Evolutionary conservation across 2,329 filamentous ascomycete genomes (phyloP), one percentile per base, ranked within the genome.

Genomic region (Aspergillus quadricinctus): DNA sequence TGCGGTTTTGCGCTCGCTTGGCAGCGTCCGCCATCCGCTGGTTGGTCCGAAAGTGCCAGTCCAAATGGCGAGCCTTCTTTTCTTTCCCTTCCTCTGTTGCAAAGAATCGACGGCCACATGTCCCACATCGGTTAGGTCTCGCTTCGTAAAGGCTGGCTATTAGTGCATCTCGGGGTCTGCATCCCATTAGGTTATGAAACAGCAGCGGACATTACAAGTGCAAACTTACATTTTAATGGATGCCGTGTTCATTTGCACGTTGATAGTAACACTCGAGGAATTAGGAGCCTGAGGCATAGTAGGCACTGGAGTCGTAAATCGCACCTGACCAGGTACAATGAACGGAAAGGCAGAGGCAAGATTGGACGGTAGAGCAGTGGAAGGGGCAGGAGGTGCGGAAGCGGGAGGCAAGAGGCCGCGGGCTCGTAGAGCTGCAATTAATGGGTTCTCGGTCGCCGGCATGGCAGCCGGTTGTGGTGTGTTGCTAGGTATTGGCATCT

Each of bases 1-100:
- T 95, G 35, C 94, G 87, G 69, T 95, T 92, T 65, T 95, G 89
- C 31, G 90, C 92, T 59, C 90, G 84, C 71, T 90, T 93, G 68
- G 90, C 87, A 14, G 89, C 88, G 64, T 97, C 93, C 2, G 87
- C 86, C 75, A 95, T 90, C 48, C 92, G 88, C 67, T 92, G 89
- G 68, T 97, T 93, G 25, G 93, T 92, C 55, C 88, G 87, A 77
- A 99, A 99, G 74, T 99, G 94, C 94, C 94, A 99, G 75, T 99
- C 94, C 80, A 99, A 87, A 71, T 99, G 94, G 3, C 88, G 86
- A 25, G 88, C 90, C 77, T 97, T 97, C 78, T 89, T 89, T 69
- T 88, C 87, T 66, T 86, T 89, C 11, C 93, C 93, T 61, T 89
- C 86, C 11, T 87, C 84, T 50, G 90, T 89, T 4, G 84, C 83